Percentiles rank a stretch among this genome's conserved stretches.
Conservation (phyloP, 2,329 filamentous ascomycete species). For the Fusarium sp. region DNA sequence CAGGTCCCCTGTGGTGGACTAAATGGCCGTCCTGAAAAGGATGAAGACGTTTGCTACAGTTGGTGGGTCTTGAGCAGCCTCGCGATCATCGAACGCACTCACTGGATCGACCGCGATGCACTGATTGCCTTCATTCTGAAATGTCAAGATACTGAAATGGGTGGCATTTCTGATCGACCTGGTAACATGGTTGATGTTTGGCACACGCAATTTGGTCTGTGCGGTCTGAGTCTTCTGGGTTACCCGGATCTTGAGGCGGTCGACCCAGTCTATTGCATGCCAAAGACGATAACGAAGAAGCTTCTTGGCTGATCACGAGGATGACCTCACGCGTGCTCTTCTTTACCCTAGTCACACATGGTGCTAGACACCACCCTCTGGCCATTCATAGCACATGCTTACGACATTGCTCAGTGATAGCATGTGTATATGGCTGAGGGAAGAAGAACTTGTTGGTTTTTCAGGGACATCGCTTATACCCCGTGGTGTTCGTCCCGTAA, state of each 20-base stretch:
- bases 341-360: neutral
- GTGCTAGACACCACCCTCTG: conserved; percentile 61
- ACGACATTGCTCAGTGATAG: conserved; percentile 61
- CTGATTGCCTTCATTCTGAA: conserved; percentile 84
- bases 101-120: conserved; percentile 92
- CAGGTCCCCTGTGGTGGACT: conserved; percentile 89
- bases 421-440: conserved; percentile 79
- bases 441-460: conserved; percentile 58
- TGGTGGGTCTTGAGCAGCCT: conserved; percentile 98
- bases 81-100: conserved; percentile 85
- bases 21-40: conserved; percentile 94
- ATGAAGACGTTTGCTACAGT: conserved; percentile 97
- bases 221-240: conserved; percentile 86
- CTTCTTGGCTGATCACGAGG: conserved; percentile 59
- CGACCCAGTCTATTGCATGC: conserved; percentile 90
- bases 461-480: conserved; percentile 45
- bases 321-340: neutral
- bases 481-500: conserved; percentile 47
- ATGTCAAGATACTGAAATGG: conserved; percentile 87
- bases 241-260: conserved; percentile 83
- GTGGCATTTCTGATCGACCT: conserved; percentile 90
- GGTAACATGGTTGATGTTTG: conserved; percentile 98
- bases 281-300: conserved; percentile 73
- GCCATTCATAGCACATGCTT: conserved; percentile 77
- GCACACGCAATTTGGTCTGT: conserved; percentile 90